Percentiles rank a stretch among this genome's conserved stretches.
Conservation (phyloP, 768 basidiomycete species). For the Auriscalpium vulgare region DNA sequence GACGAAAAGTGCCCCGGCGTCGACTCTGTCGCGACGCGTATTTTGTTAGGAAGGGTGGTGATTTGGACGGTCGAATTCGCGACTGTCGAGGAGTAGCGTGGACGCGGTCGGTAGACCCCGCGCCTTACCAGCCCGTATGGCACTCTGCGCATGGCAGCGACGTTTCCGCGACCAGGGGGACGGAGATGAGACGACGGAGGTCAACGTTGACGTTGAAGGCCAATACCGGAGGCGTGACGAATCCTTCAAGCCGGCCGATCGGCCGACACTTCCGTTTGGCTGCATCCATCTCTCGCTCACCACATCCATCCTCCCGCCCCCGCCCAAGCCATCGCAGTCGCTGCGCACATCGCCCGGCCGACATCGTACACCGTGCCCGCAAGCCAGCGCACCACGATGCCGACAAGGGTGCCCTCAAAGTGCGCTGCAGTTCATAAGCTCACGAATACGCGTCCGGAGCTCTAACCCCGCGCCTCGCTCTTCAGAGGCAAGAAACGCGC, state of each 20-base stretch:
- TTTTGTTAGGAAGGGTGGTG: constrained; percentile 85
- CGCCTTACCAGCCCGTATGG: constrained; percentile 1
- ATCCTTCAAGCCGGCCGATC: no score
- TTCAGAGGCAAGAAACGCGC: neutral
- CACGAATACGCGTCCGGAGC: neutral
- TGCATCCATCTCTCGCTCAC: neutral
- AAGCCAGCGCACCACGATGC: neutral
- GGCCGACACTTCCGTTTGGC: no score
- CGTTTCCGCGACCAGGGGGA: no score
- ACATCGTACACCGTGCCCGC: neutral
- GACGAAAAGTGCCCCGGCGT: constrained; percentile 93
- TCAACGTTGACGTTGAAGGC: no score
- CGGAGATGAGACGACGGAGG: no score
- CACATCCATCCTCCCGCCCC: neutral
- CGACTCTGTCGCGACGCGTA: constrained; percentile 85
- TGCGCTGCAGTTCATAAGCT: neutral
- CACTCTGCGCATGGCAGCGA: constrained; percentile 5
- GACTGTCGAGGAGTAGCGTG: constrained; percentile 7
- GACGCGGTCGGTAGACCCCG: constrained; percentile 2
- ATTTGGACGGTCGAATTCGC: constrained; percentile 41
- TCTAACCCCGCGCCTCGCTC: neutral
- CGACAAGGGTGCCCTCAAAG: neutral
- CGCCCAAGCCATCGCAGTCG: neutral
- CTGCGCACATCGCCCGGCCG: neutral
- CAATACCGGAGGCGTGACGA: no score